These are phyloP conservation scores for Fusarium palustre DNA, from an alignment of 2,329 filamentous ascomycete species.

Conservation along the genomic window DNA sequence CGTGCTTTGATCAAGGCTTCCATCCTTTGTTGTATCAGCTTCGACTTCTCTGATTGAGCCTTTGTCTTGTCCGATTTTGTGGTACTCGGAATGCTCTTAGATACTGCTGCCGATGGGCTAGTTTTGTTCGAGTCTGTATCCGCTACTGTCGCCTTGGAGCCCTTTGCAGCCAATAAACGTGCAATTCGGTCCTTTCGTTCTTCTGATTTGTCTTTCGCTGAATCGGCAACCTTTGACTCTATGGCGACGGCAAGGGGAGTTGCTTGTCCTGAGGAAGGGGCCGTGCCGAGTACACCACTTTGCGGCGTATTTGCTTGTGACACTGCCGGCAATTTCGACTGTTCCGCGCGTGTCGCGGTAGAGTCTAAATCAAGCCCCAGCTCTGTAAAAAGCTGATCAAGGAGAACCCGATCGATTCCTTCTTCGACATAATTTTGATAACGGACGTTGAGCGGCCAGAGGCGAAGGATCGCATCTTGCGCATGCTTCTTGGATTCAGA, in stretches of 20 bases:
- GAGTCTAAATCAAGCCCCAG: conserved; percentile 67
- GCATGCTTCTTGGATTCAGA: conserved; percentile 67
- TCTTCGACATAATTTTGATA: conserved; percentile 80
- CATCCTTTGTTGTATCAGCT: conserved; percentile 79
- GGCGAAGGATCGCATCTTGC: conserved; percentile 73
- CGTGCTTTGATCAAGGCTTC: conserved; percentile 75
- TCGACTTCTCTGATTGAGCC: conserved; percentile 74
- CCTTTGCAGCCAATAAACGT: conserved; percentile 78
- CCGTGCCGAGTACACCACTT: background rate
- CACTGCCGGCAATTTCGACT: background rate
- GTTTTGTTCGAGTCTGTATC: conserved; percentile 11
- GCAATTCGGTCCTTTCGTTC: conserved; percentile 83
- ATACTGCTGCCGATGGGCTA: conserved; percentile 39
- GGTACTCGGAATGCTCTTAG: background rate
- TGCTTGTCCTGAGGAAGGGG: background rate
- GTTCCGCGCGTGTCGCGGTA: background rate
- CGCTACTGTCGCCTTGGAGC: conserved; percentile 60
- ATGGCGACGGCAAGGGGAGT: background rate
- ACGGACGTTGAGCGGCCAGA: conserved; percentile 75
- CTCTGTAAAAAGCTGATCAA: conserved; percentile 75
- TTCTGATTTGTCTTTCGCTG: conserved; percentile 63
- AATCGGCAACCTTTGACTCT: conserved; percentile 56
- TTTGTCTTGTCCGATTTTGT: conserved; percentile 36
- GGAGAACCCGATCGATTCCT: conserved; percentile 72
- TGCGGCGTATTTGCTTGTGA: background rate